Evolutionary conservation across 2,329 filamentous ascomycete genomes (phyloP).

Genomic region (Cercospora sp.): DNA sequence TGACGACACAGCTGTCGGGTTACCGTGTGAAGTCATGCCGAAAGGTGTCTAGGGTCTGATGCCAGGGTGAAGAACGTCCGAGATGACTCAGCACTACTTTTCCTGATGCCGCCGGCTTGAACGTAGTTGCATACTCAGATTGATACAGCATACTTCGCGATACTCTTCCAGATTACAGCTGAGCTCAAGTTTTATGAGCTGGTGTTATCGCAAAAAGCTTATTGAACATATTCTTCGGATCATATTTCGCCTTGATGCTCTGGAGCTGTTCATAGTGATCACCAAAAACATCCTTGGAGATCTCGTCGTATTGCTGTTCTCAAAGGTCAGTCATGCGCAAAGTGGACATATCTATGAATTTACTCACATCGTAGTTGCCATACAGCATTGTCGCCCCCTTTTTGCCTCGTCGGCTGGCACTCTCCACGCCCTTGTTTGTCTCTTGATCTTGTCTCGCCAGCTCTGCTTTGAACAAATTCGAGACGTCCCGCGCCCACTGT

Average conservation of each 20-base stretch:
- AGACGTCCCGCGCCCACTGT: conserved; percentile 34
- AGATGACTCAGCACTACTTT: background rate
- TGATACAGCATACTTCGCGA: too few relatives aligned
- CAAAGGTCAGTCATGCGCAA: conserved; percentile 2
- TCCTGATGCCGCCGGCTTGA: too few relatives aligned
- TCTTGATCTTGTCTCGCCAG: conserved; percentile 26
- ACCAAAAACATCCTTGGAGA: conserved; percentile 46
- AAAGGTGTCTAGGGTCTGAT: background rate
- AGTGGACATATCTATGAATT: background rate
- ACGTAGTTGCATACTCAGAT: too few relatives aligned
- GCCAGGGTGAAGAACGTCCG: background rate
- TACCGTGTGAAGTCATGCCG: background rate
- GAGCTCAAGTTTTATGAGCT: background rate
- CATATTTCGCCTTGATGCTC: conserved; percentile 49
- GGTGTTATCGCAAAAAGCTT: conserved; percentile 38
- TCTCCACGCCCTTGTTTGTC: conserved; percentile 25
- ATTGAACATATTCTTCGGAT: conserved; percentile 50
- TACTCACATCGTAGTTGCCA: conserved; percentile 35
- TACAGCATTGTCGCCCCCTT: conserved; percentile 35
- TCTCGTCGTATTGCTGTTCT: conserved; percentile 34
- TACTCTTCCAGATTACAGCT: background rate
- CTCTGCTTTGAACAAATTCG: conserved; percentile 31
- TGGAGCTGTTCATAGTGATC: conserved; percentile 46
- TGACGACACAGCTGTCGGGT: background rate
- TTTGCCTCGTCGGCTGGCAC: conserved; percentile 26